Base-by-base conservation (phyloP, 2,329 filamentous ascomycete genomes). In the Dothidotthia symphoricarpi region DNA sequence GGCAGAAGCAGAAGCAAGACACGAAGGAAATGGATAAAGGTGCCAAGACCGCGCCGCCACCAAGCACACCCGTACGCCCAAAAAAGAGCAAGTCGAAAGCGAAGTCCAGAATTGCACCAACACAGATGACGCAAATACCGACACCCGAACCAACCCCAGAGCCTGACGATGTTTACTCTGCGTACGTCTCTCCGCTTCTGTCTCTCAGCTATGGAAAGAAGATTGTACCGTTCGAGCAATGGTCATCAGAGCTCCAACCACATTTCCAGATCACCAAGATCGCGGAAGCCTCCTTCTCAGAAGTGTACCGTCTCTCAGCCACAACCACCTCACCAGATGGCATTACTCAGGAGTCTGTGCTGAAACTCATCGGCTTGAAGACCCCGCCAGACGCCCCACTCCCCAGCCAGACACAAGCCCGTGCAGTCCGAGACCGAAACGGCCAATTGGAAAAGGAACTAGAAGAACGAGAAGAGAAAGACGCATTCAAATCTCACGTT, bases 221-320 rank as follows among this genome's bases (percentile, higher is more conserved):
- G 24, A 43, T 64, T 14, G 51, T 63, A 1, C 42, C 57, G 6
- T 75, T 75, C 40, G 45, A 57, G 3, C 47, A 60, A n/a, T 75
- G 71, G 70, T 62, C 69, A 12, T 47, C 59, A 4, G 56, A 65
- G 31, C 57, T 75, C 9, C 63, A 66, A 11, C 55, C 61, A 5
- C 61, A 70, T 40, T 76, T 76, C 46, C 57, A 70, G 25, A 70
- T 83, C 27, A 68, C 70, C 7, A 85, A 85, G 50, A 75, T 85
- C 24, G 80, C 80, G 7, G 81, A 85, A 59, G 81, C 81, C 2
- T 82, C 80, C 1, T 85, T 81, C 53, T 79, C 78, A 36, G 80
- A 83, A 54, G 81, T 85, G 3, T 83, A 82, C 57, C 77, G 80
- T 10, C 64, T 83, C 43, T 72, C 68, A 6, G 58, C 70, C 2